A percentile compares a stretch with the other conserved stretches of the same genome.
Evolutionary conservation across 345 rosid genomes (phyloP).

Genomic region (Corymbia maculata): DNA sequence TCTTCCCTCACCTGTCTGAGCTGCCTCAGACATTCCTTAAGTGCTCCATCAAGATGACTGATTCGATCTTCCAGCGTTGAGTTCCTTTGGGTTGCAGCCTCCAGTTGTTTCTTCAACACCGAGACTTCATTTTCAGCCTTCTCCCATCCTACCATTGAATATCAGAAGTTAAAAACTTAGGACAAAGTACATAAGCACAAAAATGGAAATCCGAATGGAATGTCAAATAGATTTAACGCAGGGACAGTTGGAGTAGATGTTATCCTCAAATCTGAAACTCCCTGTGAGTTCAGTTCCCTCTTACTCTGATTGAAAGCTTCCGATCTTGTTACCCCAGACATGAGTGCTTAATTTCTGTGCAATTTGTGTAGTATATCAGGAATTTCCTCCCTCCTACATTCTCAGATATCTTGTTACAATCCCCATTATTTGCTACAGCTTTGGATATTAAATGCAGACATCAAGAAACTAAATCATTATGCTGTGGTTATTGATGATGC

Average conservation of each 20-base stretch:
- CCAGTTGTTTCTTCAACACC: constrained; percentile 62
- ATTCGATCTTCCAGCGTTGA: constrained; percentile 59
- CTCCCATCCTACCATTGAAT: constrained; percentile 71
- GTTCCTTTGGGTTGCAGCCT: constrained; percentile 38
- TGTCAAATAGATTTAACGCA: background rate
- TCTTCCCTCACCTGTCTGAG: constrained; percentile 85
- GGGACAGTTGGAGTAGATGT: background rate
- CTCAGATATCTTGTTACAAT: background rate
- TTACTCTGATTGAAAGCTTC: background rate
- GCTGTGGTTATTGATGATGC: background rate
- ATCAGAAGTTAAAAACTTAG: background rate
- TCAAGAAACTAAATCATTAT: background rate
- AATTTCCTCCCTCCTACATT: background rate
- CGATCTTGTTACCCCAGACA: background rate
- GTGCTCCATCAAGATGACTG: constrained; percentile 85
- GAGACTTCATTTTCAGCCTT: constrained; percentile 84
- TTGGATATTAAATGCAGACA: background rate
- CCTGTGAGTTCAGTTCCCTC: background rate
- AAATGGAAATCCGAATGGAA: background rate
- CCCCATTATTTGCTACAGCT: background rate
- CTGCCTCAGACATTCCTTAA: constrained; percentile 90
- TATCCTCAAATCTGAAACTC: background rate
- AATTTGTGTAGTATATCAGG: background rate
- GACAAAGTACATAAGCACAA: background rate
- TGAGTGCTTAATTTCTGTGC: background rate